Evolutionary conservation across 2,329 filamentous ascomycete genomes (phyloP), one percentile per base, ranked within the genome.

Genomic region (Monilinia polystroma): DNA sequence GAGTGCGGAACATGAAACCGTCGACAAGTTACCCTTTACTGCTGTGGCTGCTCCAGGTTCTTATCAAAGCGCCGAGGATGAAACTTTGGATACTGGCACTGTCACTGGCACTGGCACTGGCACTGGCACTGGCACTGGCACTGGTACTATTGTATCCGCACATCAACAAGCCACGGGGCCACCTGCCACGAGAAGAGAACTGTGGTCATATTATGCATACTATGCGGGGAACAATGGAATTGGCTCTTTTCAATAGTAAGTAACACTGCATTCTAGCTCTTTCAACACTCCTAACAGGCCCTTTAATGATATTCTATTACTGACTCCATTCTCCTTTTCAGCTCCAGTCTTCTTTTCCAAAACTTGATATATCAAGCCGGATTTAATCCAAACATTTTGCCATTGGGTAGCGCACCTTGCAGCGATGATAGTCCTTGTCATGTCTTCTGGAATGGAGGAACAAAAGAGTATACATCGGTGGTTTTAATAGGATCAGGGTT

Each of bases 191-290:
- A 70, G 53, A 18, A 75, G 71, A 51, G 74, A 75, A 58, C 70
- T 75, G 18, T 72, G 62, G 35, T 73, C 74, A 0, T 76, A 76
- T 43, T 76, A 75, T 60, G 54, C 70, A n/a, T 76, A 74, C 57
- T 76, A 74, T 66, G 73, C 73, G 20, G 74, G 70, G 18, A 74
- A 75, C 45, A 75, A 75, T 67, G 74, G 73, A 23, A 76, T 76
- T 66, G 74, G 74, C 16, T 72, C 71, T 20, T 76, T 73, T 56
- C 73, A 75, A 69, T 76, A 75, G 74, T 76, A 68, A 65, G 72
- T 69, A 5, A 5, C n/a, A 18, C 45, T 26, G n/a, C 18, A 58
- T 38, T 26, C 12, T 16, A n/a, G 26, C 12, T 11, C 29, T 16
- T n/a, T 11, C 12, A 32, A 16, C 16, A 1, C 6, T 58, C n/a